Conservation (phyloP, 2,329 filamentous ascomycete genomes). For the Claviceps humidiphila region DNA sequence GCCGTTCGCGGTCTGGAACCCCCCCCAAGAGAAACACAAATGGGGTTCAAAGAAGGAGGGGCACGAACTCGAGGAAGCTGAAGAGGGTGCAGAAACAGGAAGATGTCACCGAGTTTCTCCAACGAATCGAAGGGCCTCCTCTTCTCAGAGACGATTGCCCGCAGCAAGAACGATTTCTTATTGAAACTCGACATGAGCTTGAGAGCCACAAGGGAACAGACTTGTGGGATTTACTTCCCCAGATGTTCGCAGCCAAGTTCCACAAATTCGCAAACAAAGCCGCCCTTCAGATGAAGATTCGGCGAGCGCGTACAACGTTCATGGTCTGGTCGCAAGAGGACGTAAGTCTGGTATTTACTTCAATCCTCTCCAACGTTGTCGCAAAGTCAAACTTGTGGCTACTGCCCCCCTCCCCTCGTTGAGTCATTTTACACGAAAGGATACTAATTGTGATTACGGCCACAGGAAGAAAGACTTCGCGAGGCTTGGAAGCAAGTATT, state of each 20-base stretch:
- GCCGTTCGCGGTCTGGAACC: too few relatives aligned
- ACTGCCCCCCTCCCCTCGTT: not conserved
- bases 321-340: conserved; percentile 35
- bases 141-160: conserved; percentile 31
- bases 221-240: conserved; percentile 43
- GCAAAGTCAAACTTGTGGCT: too few relatives aligned
- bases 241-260: conserved; percentile 25
- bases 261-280: conserved; percentile 29
- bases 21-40: too few relatives aligned
- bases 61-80: too few relatives aligned
- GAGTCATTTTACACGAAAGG: too few relatives aligned
- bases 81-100: too few relatives aligned
- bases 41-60: too few relatives aligned
- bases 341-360: conserved; percentile 24
- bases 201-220: conserved; percentile 37
- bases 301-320: conserved; percentile 35
- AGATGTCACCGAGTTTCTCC: not conserved
- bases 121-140: conserved; percentile 21
- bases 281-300: conserved; percentile 43
- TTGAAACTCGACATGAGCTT: conserved; percentile 33
- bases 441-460: not conserved
- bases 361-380: not conserved
- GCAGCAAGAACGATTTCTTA: conserved; percentile 36
- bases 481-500: conserved; percentile 29
- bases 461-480: conserved; percentile 26